A percentile compares a stretch with the other conserved stretches of the same genome.
Evolutionary conservation across 176 grass and related monocot species (phyloP).

Genomic region (Aegilops sharonensis): DNA sequence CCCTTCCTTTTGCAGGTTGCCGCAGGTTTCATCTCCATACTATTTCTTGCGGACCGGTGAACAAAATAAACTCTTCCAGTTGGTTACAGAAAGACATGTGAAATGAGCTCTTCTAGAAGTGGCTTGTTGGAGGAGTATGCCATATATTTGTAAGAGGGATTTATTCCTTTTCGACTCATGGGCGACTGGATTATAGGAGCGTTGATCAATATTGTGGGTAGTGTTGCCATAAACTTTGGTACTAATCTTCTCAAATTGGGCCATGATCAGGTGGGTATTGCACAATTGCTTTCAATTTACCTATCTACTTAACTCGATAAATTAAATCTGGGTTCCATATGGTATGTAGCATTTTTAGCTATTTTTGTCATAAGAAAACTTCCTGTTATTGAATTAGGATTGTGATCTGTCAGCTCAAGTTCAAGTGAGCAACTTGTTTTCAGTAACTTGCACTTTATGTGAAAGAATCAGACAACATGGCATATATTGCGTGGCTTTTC

Average conservation of each 20-base stretch:
- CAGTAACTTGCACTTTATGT: slow-evolving; percentile 18
- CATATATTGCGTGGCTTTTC: background rate
- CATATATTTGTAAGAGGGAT: slow-evolving; percentile 36
- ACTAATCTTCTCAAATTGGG: slow-evolving; percentile 99
- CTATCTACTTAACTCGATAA: background rate
- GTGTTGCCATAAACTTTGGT: slow-evolving; percentile 97
- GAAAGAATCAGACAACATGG: background rate
- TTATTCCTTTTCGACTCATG: slow-evolving; percentile 49
- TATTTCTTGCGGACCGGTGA: slow-evolving; percentile 11
- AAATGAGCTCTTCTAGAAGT: slow-evolving; percentile 24
- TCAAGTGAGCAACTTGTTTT: slow-evolving; percentile 9
- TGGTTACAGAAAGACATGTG: background rate
- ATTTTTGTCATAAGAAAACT: background rate
- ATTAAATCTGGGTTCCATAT: background rate
- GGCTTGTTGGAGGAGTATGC: slow-evolving; percentile 26
- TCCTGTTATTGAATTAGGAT: background rate
- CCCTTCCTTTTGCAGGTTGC: slow-evolving; percentile 22
- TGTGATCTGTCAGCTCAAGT: background rate
- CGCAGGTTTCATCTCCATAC: background rate
- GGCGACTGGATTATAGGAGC: slow-evolving; percentile 97
- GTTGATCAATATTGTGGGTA: slow-evolving; percentile 94
- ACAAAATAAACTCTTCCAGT: slow-evolving; percentile 10
- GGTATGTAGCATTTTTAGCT: background rate
- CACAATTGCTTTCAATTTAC: slow-evolving; percentile 22
- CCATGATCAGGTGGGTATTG: slow-evolving; percentile 87